These are phyloP conservation scores for Globisporangium iwayamae DNA, from an alignment of 352 stramenopile genomes.

Conservation along the genomic window DNA sequence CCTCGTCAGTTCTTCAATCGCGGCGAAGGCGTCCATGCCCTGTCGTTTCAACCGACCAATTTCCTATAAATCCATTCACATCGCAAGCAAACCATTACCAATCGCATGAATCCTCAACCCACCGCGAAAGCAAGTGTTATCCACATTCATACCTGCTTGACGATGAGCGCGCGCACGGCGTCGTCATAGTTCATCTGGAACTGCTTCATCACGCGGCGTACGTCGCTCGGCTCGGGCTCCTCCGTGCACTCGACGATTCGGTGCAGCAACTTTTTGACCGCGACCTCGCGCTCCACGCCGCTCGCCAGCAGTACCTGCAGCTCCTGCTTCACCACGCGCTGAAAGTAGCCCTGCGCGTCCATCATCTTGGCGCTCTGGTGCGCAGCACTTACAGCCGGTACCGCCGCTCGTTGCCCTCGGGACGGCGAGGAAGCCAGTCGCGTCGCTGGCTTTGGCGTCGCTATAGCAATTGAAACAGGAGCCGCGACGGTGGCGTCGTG, in stretches of 20 bases:
- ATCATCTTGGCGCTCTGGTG: constrained; percentile 54
- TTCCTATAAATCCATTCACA: constrained; percentile 33
- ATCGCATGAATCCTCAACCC: neutral
- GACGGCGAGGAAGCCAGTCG: neutral
- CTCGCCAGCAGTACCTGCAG: constrained; percentile 56
- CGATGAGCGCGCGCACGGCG: constrained; percentile 76
- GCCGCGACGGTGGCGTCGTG: neutral
- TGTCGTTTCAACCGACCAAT: constrained; percentile 69
- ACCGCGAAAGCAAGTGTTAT: neutral
- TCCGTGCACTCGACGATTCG: constrained; percentile 72
- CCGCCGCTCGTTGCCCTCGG: neutral
- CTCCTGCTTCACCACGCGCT: constrained; percentile 78
- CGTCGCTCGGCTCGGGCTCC: constrained; percentile 52
- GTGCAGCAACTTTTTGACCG: constrained; percentile 66
- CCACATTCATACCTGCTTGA: constrained; percentile 54
- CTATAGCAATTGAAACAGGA: neutral
- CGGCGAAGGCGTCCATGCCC: constrained; percentile 78
- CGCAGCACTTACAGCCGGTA: neutral
- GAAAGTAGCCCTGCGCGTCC: constrained; percentile 67
- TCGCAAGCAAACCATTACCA: neutral
- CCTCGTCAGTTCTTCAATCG: constrained; percentile 76
- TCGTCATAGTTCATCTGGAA: constrained; percentile 88
- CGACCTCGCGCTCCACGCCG: constrained; percentile 60
- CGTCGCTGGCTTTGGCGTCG: neutral
- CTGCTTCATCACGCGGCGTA: constrained; percentile 76